phyloP scores from a whole-genome alignment of 2,329 filamentous ascomycete species.

The Parastagonospora avenae region DNA sequence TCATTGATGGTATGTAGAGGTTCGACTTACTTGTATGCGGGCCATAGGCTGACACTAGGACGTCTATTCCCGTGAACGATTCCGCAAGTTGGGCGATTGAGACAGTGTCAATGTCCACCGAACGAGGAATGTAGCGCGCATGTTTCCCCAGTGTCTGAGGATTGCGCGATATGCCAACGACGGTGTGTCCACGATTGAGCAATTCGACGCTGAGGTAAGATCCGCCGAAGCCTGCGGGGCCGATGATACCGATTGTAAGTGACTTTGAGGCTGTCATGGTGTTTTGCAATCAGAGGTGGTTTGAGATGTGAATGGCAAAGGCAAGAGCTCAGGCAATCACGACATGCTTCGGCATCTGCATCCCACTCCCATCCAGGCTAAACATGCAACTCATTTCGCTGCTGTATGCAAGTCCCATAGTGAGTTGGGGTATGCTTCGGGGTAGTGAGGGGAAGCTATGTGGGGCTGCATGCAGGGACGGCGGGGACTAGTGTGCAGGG shows the following conservation, averaged over 20 bases:
- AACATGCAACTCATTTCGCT: background rate
- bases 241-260: conserved; percentile 37
- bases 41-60: conserved; percentile 41
- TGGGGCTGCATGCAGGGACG: conserved; percentile 27
- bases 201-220: conserved; percentile 42
- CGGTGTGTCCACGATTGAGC: conserved; percentile 39
- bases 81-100: conserved; percentile 32
- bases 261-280: conserved; percentile 3
- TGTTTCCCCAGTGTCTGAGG: conserved; percentile 41
- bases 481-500: background rate
- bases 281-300: no score
- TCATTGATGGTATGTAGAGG: no score
- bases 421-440: conserved; percentile 21
- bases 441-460: conserved; percentile 34
- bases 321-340: no score
- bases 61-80: conserved; percentile 35
- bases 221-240: conserved; percentile 42
- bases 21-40: no score
- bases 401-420: background rate
- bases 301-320: no score
- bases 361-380: background rate
- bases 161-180: conserved; percentile 42
- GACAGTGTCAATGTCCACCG: conserved; percentile 31
- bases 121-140: conserved; percentile 31
- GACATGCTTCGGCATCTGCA: no score